Base-by-base conservation (phyloP, 2,329 filamentous ascomycete species). In the Furcasterigmium furcatum region DNA sequence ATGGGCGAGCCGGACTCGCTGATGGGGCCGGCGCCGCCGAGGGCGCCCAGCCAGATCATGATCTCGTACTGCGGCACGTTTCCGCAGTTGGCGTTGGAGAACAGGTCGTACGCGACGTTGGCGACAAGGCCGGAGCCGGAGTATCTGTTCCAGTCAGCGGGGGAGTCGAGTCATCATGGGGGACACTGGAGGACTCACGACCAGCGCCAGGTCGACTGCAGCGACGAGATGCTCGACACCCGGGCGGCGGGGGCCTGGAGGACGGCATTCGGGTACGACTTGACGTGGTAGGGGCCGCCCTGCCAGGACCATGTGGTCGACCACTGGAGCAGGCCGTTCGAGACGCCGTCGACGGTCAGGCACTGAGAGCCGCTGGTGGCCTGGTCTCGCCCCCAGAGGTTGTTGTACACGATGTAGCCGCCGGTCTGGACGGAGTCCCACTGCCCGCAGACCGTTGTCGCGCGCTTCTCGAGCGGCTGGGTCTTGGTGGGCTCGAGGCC, bases 41-140 rank as follows among this genome's bases (percentile, higher is more conserved):
- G 41, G 34, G 49, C 43, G 38, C 42, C 50, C 2, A 57, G 53
- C 55, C 52, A 57, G 53, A 58, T 54, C 52, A 57, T 56, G 43
- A 58, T 51, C 41, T 57, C 53, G 45, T 80, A 81, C 55, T 79
- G 66, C 18, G 70, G 57, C 41, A 67, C 71, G 24, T 58, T 60
- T 7, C 72, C 64, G n/a, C 67, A 66, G 30, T 70, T 67, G 20
- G 61, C 60, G 12, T 65, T 64, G 32, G 77, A 77, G 66, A 82
- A 84, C 42, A 83, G 60, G 55, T 83, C 78, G 58, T 81, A 83
- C 19, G 78, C 67, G 12, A 84, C 79, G 55, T 83, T 70, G 38
- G 76, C 75, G 34, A 79, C 64, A 41, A 82, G 55, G 46, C 59
- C 56, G 39, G 62, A 63, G 51, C 74, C 75, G 5, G 65, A 68